Evolutionary conservation across 2,329 filamentous ascomycete species (phyloP).

Genomic region (Dryadomyces quercivorus): DNA sequence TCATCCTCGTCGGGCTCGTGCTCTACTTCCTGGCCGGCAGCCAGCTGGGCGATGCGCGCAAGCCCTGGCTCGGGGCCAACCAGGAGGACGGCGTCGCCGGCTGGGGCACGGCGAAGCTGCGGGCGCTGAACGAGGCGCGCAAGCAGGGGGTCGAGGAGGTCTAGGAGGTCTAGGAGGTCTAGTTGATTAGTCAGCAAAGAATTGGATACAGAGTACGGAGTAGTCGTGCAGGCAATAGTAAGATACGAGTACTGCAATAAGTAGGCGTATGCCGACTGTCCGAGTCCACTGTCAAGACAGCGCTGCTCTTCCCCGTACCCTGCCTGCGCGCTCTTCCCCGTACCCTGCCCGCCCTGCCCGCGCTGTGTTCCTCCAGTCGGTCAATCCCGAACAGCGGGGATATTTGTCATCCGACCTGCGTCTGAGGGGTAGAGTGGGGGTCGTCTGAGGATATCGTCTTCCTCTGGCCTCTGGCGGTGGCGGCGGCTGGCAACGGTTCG

Average conservation of each 20-base stretch:
- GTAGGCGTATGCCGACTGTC: too few relatives aligned
- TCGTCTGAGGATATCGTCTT: too few relatives aligned
- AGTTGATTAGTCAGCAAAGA: not conserved
- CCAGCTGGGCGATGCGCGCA: slow-evolving; percentile 74
- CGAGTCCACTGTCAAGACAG: too few relatives aligned
- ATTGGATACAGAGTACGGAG: too few relatives aligned
- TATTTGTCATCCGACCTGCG: not conserved
- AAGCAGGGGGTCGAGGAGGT: slow-evolving; percentile 21
- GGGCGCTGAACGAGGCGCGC: slow-evolving; percentile 48
- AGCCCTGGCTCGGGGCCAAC: slow-evolving; percentile 85
- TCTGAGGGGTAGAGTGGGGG: too few relatives aligned
- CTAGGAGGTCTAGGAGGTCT: not conserved
- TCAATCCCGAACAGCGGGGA: not conserved
- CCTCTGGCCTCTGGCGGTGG: too few relatives aligned
- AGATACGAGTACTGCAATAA: too few relatives aligned
- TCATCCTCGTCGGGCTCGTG: slow-evolving; percentile 76
- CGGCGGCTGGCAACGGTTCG: too few relatives aligned
- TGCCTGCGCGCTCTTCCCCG: too few relatives aligned
- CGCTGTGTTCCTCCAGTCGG: not conserved
- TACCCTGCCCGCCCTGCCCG: too few relatives aligned
- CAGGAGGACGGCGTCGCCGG: slow-evolving; percentile 74
- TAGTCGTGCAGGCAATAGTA: too few relatives aligned
- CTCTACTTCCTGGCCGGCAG: slow-evolving; percentile 80
- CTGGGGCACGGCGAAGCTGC: slow-evolving; percentile 73
- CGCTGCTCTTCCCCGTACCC: too few relatives aligned